These are phyloP conservation scores for Ceratocystis cacaofunesta DNA, from an alignment of 2,329 filamentous ascomycete genomes.

Conservation along the genomic window DNA sequence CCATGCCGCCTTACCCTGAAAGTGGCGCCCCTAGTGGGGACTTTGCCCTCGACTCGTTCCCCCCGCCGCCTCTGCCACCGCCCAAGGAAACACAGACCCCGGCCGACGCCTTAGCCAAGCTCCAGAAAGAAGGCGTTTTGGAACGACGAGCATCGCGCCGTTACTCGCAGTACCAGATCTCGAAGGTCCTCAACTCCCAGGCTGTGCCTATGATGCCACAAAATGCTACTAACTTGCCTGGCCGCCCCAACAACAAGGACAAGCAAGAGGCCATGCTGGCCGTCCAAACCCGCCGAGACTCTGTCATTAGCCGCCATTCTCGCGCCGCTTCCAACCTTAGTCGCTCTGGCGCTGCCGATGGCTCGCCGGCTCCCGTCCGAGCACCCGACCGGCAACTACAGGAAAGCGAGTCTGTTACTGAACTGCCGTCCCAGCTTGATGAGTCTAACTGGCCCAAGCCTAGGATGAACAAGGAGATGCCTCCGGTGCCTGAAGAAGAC, in stretches of 20 bases:
- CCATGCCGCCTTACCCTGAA: constrained; percentile 55
- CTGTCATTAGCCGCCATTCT: constrained; percentile 27
- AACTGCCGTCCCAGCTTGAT: not conserved
- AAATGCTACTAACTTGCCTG: constrained; percentile 66
- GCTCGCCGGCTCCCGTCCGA: constrained; percentile 4
- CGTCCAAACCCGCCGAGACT: constrained; percentile 40
- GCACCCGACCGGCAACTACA: constrained; percentile 12
- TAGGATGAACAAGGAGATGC: constrained; percentile 3
- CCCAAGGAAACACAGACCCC: constrained; percentile 54
- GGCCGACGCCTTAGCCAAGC: constrained; percentile 60
- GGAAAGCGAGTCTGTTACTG: constrained; percentile 11
- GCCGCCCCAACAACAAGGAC: constrained; percentile 55
- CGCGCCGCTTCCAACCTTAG: constrained; percentile 34
- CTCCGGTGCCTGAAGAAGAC: constrained; percentile 9
- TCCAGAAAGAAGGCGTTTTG: constrained; percentile 83
- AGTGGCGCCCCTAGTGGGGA: constrained; percentile 36
- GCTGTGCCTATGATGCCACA: constrained; percentile 73
- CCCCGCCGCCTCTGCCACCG: constrained; percentile 44
- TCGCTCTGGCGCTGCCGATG: constrained; percentile 20
- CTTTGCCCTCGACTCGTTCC: constrained; percentile 50
- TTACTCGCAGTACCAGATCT: constrained; percentile 94
- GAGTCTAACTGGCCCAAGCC: constrained; percentile 5
- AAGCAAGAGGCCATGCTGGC: constrained; percentile 63
- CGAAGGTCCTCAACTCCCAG: constrained; percentile 73
- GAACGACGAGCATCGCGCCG: constrained; percentile 83